Conservation (phyloP, 2,329 filamentous ascomycete species). For the Curvularia sp. region DNA sequence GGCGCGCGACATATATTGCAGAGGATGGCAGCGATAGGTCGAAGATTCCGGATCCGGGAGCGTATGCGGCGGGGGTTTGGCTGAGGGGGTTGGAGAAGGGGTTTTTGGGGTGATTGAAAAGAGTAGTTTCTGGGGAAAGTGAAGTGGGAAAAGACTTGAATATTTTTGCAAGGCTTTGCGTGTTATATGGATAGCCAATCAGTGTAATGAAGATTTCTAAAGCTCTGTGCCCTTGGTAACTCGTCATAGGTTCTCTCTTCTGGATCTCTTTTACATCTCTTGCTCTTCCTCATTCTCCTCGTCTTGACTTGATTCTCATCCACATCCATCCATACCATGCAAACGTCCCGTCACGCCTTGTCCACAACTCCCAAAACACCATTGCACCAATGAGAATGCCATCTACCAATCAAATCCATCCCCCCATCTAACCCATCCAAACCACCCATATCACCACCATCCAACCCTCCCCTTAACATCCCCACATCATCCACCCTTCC, state of each 20-base stretch:
- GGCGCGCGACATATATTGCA: constrained; percentile 81
- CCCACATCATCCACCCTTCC: neutral
- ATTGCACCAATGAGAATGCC: no score
- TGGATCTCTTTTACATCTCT: neutral
- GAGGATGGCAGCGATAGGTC: constrained; percentile 63
- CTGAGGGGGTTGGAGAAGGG: constrained; percentile 65
- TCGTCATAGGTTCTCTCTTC: no score
- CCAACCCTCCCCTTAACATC: neutral
- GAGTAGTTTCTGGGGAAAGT: neutral
- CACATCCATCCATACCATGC: neutral
- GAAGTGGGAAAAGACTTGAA: neutral
- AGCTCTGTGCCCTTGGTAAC: neutral
- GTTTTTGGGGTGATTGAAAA: constrained; percentile 8
- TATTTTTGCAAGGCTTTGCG: neutral
- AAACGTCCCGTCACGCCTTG: neutral
- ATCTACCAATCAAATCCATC: no score
- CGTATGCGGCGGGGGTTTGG: constrained; percentile 80
- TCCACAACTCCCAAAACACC: neutral
- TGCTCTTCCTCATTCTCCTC: neutral
- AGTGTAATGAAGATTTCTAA: neutral
- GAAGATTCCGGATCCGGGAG: constrained; percentile 70
- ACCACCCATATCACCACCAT: neutral
- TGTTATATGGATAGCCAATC: neutral
- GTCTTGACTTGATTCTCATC: no score
- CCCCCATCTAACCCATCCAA: neutral